Evolutionary conservation across 148 eudicot species (phyloP), one percentile per base, ranked within the genome.

Genomic region (Cornus florida): DNA sequence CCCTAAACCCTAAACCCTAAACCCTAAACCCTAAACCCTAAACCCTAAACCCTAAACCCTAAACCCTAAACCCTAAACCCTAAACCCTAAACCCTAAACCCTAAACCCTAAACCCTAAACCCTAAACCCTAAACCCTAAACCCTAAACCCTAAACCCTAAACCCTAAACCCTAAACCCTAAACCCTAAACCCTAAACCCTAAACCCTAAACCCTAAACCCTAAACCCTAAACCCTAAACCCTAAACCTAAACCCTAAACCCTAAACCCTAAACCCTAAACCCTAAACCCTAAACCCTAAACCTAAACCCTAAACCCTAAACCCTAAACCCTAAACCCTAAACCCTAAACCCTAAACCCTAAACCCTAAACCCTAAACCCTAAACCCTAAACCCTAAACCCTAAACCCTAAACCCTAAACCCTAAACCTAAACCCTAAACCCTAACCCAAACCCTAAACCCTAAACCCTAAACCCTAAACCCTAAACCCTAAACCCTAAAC

Each of bases 261-360:
- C 66, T 60, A 60, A 60, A 60, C 66, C 66, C 66, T 60, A 60
- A 60, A 60, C 66, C 66, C 66, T 60, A 60, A 60, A 60, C 66
- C 66, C 66, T 60, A 60, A 60, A 60, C 66, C 66, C 66, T 60
- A 60, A 60, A 60, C 66, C 66, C 66, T 60, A 60, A 60, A 60
- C 66, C 66, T 60, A 60, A 60, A 60, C 66, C 66, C 66, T 60
- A 60, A 60, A 60, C 11, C 66, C 66, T 60, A 60, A 60, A 60
- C 66, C 66, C 66, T 60, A 60, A 60, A 60, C n/a, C 66, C 66
- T 60, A 60, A 60, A 60, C 66, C 66, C 66, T 60, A 60, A 60
- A 60, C 66, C 66, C 66, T 60, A 60, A 60, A 60, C 66, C 66
- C 66, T 60, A 60, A 60, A 60, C 66, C 66, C 66, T 60, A 60